phyloP scores from a whole-genome alignment of 1,284 basidiomycete species.

The Malassezia obtusa region DNA sequence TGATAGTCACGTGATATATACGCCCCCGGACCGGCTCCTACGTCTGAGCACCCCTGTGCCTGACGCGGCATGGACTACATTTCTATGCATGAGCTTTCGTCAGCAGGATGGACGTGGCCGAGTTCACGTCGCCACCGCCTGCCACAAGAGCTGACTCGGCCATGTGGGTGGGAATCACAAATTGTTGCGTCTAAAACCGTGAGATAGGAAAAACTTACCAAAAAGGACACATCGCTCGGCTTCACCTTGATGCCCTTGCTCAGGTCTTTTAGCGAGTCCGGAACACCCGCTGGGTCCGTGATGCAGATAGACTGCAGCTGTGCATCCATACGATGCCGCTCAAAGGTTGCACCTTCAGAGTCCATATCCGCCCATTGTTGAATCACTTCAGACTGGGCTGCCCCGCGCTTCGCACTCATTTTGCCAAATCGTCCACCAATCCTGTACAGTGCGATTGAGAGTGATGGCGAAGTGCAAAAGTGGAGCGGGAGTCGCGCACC shows the following conservation, averaged over 20 bases:
- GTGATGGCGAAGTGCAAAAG: background rate
- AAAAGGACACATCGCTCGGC: constrained; percentile 29
- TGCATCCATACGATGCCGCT: constrained; percentile 38
- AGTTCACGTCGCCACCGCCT: constrained; percentile 22
- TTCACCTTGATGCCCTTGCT: constrained; percentile 34
- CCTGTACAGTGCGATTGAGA: background rate
- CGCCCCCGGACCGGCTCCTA: background rate
- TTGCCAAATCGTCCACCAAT: background rate
- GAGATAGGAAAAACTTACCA: constrained; percentile 22
- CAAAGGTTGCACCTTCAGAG: constrained; percentile 36
- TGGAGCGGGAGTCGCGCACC: background rate
- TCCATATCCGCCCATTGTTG: constrained; percentile 44
- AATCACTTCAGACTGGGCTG: constrained; percentile 26
- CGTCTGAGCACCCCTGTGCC: no score
- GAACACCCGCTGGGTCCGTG: constrained; percentile 23
- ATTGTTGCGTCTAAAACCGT: constrained; percentile 13
- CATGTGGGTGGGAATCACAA: constrained; percentile 20
- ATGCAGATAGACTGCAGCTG: constrained; percentile 34
- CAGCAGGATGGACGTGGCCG: background rate
- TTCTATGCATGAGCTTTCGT: no score
- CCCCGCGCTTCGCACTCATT: background rate
- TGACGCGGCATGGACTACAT: no score
- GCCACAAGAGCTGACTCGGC: constrained; percentile 28
- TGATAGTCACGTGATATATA: constrained; percentile 9
- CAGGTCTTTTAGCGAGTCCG: constrained; percentile 19